Conservation (phyloP, 148 eudicot genomes). For the Pouteria glomerata region DNA sequence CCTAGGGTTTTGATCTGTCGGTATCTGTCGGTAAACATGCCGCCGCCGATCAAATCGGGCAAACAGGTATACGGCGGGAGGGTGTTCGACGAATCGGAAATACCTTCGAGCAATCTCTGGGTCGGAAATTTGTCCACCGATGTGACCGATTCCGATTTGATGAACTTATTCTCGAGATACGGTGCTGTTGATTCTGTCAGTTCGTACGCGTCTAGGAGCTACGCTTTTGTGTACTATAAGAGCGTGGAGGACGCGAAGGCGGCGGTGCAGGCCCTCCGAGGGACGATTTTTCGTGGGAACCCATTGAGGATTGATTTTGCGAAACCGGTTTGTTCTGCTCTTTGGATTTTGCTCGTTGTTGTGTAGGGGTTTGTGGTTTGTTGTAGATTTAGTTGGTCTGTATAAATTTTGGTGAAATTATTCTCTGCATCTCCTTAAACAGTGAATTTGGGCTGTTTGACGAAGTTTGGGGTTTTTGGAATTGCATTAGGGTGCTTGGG, state of each 20-base stretch:
- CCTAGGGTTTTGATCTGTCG: neutral
- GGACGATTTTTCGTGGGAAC: constrained; percentile 41
- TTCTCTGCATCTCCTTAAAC: neutral
- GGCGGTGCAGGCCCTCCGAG: constrained; percentile 56
- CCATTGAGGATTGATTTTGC: constrained; percentile 77
- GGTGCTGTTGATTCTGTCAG: constrained; percentile 57
- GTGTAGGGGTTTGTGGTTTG: neutral
- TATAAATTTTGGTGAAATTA: neutral
- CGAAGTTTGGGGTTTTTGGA: neutral
- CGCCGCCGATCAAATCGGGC: constrained; percentile 2
- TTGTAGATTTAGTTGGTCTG: neutral
- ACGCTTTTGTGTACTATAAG: constrained; percentile 61
- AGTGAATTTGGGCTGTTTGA: neutral
- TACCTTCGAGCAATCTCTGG: constrained; percentile 66
- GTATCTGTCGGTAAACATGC: neutral
- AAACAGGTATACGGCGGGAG: constrained; percentile 11
- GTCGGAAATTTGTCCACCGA: constrained; percentile 64
- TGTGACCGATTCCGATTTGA: constrained; percentile 54
- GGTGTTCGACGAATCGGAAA: constrained; percentile 11
- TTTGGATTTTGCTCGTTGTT: neutral
- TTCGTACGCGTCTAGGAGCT: constrained; percentile 51
- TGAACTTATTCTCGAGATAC: constrained; percentile 42
- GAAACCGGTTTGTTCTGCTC: constrained; percentile 66
- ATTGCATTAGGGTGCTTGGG: neutral
- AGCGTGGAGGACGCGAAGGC: constrained; percentile 45